phyloP scores from a whole-genome alignment of 2,329 filamentous ascomycete genomes.

The Monosporascus sp. region DNA sequence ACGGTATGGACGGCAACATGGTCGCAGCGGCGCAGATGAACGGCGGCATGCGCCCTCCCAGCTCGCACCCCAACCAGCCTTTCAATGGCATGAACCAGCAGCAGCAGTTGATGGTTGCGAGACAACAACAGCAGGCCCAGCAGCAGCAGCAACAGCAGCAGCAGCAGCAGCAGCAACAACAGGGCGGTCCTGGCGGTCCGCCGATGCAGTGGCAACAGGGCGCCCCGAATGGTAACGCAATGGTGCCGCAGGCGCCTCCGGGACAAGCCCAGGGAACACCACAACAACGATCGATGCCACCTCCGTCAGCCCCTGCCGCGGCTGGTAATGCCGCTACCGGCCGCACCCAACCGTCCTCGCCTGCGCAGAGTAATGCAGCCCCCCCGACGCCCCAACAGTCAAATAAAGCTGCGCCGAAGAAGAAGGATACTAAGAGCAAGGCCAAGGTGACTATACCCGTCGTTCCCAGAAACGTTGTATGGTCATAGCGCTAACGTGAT shows the following conservation, averaged over 20 bases:
- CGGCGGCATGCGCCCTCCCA: slow-evolving; percentile 62
- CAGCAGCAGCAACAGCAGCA: slow-evolving; percentile 24
- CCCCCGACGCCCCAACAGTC: slow-evolving; percentile 72
- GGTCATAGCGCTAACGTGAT: slow-evolving; percentile 23
- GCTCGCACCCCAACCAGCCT: slow-evolving; percentile 55
- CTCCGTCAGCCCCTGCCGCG: slow-evolving; percentile 54
- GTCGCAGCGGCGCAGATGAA: slow-evolving; percentile 52
- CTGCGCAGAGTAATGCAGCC: slow-evolving; percentile 58
- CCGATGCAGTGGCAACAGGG: slow-evolving; percentile 44
- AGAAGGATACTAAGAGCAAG: slow-evolving; percentile 66
- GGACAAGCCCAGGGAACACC: slow-evolving; percentile 60
- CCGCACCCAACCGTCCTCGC: slow-evolving; percentile 54
- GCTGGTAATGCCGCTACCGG: slow-evolving; percentile 39
- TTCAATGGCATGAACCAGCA: slow-evolving; percentile 52
- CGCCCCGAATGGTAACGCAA: slow-evolving; percentile 36
- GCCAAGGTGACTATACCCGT: slow-evolving; percentile 53
- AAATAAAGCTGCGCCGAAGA: slow-evolving; percentile 71
- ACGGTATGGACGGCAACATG: slow-evolving; percentile 50
- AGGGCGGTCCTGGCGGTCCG: slow-evolving; percentile 29
- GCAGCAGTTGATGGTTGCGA: slow-evolving; percentile 50
- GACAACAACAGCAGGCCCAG: slow-evolving; percentile 26
- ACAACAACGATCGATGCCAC: slow-evolving; percentile 67
- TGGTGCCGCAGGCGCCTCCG: slow-evolving; percentile 37
- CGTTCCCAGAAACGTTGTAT: neutral
- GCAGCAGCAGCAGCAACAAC: slow-evolving; percentile 39